Base-by-base conservation (phyloP, 306 rosid genomes). In the Dalbergia cochinchinensis region DNA sequence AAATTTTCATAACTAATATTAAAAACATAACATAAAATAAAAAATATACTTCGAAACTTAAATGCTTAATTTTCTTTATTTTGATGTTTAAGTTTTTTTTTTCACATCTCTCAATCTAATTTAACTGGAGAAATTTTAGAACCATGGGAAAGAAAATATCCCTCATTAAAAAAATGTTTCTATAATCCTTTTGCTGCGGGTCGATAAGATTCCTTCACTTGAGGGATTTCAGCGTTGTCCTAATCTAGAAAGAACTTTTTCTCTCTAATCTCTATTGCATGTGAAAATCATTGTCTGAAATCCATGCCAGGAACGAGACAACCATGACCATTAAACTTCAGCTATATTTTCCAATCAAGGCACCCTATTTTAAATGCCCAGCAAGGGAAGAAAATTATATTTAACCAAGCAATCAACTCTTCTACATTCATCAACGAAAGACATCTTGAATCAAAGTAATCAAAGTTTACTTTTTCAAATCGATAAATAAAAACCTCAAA, bases 271-370 rank as follows among this genome's bases (percentile, higher is more conserved):
- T 14, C 57, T 5, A 33, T 19, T n/a, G 50, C 26, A 64, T 6
- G 26, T 7, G 14, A 13, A 61, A 33, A 63, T 63, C 45, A 59
- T 39, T 10, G 5, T 15, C 13, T 34, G 68, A 63, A 34, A 62
- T 12, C 44, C 67, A 58, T 58, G 64, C 35, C 34, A 58, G 20
- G 67, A 64, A 64, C 7, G 13, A 64, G 48, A 64, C 13, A 65
- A 65, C 18, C 53, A 16, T 65, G 33, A 42, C 19, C 71, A 66
- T 9, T 31, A 9, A 66, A 41, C 34, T 41, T 42, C 33, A 41
- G 15, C 9, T 18, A 41, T 66, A 18, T 66, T 20, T 41, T 39
- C 33, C 70, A 65, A 6, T 14, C 14, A 37, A 65, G 50, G 31
- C 14, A 39, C 45, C 20, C 26, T 35, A 14, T 33, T 62, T 31